A percentile compares a stretch with the other conserved stretches of the same genome.
phyloP scores from a whole-genome alignment of 2,329 filamentous ascomycete species.

The Pseudogymnoascus verrucosus region DNA sequence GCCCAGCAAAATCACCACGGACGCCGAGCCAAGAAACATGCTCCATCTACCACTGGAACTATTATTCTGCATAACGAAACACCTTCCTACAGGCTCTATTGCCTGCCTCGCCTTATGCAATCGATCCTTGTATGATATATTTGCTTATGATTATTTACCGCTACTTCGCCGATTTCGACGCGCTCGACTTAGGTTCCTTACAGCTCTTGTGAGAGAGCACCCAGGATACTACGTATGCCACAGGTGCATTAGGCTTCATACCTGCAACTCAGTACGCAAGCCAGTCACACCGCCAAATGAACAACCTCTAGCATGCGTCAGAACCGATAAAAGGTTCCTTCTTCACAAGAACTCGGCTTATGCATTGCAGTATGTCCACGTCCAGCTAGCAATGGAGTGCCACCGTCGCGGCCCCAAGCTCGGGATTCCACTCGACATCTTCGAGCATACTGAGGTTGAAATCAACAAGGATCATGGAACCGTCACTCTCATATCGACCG shows the following conservation, averaged over 20 bases:
- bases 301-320: neutral
- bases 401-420: neutral
- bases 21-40: neutral
- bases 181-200: neutral
- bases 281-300: neutral
- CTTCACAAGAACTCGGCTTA: neutral
- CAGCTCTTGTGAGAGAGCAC: neutral
- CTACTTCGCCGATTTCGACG: neutral
- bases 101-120: neutral
- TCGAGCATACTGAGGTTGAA: neutral
- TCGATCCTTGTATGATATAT: neutral
- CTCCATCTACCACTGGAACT: neutral
- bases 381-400: neutral
- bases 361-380: neutral
- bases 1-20: neutral
- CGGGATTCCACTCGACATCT: neutral
- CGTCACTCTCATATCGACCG: slow-evolving; percentile 15
- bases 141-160: neutral
- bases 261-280: neutral
- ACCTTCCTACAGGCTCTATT: neutral
- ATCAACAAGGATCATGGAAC: neutral
- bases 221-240: neutral
- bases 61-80: neutral
- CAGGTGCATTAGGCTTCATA: neutral
- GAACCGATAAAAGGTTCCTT: neutral